Base-by-base conservation (phyloP, 2,329 filamentous ascomycete genomes). In the Didymella glomerata region DNA sequence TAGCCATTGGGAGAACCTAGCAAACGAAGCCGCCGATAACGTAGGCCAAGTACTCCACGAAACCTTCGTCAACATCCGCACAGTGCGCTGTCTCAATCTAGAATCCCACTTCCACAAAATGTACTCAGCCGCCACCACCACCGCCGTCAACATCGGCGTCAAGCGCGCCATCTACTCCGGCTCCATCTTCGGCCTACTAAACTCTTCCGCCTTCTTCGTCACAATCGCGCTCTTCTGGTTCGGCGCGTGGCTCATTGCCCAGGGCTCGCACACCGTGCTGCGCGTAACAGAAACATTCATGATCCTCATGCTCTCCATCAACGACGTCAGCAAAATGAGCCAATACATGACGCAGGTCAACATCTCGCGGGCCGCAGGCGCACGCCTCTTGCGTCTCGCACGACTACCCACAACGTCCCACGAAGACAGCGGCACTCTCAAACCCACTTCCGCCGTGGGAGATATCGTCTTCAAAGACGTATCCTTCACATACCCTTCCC, bases 151-250 rank as follows among this genome's bases (percentile, higher is more conserved):
- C 0, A 77, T 90, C 0, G 93, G 93, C 0, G 70, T 89, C 11
- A 84, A 84, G 62, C 85, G 91, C 27, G 90, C 90, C 0, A 71
- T 83, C 1, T 90, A 86, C 66, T 86, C 87, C 0, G 91, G 92
- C 0, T 76, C 88, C 5, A 83, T 94, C 7, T 96, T 88, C 69
- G 94, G 93, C 0, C 76, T 95, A n/a, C 88, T 89, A 32, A 90
- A 96, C 68, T 88, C 88, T 0, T 83, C 88, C 18, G 85, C 88
- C 38, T 85, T 88, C 59, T 92, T 92, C 68, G 83, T 92, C 14
- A 89, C 87, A 71, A 91, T 92, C 0, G 79, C 96, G 3, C 85
- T 96, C 10, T 95, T 97, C 73, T 97, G 90, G 78, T 96, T 94
- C 71, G 92, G 90, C 2, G 86, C 88, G 0, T 78, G 84, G 0